Percentiles rank a stretch among this genome's conserved stretches.
phyloP scores from a whole-genome alignment of 2,329 filamentous ascomycete genomes.

The Diplocarpon mali region DNA sequence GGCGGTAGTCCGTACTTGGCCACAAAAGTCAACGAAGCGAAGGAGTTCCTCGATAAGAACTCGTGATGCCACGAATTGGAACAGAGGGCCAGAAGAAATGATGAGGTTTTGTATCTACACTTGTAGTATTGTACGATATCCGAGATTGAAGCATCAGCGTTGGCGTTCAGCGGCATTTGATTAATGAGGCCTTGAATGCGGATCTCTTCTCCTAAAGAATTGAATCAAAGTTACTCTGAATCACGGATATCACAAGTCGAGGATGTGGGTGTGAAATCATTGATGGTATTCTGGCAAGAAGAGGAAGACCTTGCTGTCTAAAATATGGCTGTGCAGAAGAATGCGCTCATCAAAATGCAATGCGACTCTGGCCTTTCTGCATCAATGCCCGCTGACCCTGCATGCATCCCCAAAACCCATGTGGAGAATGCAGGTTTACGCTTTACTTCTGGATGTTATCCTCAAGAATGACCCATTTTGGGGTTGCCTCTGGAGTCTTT shows the following conservation, averaged over 20 bases:
- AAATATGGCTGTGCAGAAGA: too few relatives aligned
- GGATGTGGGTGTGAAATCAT: not conserved
- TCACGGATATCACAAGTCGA: too few relatives aligned
- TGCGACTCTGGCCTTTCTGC: not conserved
- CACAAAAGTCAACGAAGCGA: slow-evolving; percentile 97
- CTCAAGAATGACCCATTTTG: not conserved
- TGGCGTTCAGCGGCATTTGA: slow-evolving; percentile 17
- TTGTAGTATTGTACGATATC: slow-evolving; percentile 7
- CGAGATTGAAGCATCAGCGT: slow-evolving; percentile 18
- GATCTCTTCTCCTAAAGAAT: slow-evolving; percentile 19
- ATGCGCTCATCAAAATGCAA: too few relatives aligned
- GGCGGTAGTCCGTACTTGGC: slow-evolving; percentile 93
- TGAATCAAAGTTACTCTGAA: slow-evolving; percentile 2
- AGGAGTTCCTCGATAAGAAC: slow-evolving; percentile 84
- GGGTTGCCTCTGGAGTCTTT: not conserved
- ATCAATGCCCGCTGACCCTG: not conserved
- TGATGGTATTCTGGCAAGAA: not conserved
- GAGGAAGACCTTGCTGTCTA: too few relatives aligned
- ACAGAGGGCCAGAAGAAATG: not conserved
- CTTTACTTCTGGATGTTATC: not conserved
- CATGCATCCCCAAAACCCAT: not conserved
- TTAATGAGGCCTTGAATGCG: slow-evolving; percentile 6
- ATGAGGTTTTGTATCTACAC: slow-evolving; percentile 6
- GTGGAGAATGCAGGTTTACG: not conserved
- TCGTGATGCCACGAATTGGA: slow-evolving; percentile 7